A percentile compares a stretch with the other conserved stretches of the same genome.
phyloP scores from a whole-genome alignment of 2,329 filamentous ascomycete genomes.

The Penicillium paneum region DNA sequence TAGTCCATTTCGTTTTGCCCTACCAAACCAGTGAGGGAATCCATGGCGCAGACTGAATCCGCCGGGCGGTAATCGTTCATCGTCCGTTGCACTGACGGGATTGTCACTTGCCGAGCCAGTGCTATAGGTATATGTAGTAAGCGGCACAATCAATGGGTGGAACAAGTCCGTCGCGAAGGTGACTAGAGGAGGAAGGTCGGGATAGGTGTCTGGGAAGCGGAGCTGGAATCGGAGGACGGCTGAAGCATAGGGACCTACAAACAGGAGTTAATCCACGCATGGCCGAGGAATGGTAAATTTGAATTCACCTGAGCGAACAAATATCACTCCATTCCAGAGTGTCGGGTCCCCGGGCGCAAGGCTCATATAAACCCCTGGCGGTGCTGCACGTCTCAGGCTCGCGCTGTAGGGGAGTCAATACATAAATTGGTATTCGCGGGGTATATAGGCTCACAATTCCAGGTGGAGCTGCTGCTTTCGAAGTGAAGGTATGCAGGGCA shows the following conservation, averaged over 20 bases:
- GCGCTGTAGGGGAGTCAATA: slow-evolving; percentile 52
- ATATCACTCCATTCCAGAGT: slow-evolving; percentile 87
- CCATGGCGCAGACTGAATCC: slow-evolving; percentile 88
- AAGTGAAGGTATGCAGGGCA: slow-evolving; percentile 51
- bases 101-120: slow-evolving; percentile 71
- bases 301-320: slow-evolving; percentile 74
- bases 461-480: slow-evolving; percentile 73
- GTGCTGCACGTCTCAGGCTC: slow-evolving; percentile 76
- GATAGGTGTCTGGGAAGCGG: slow-evolving; percentile 78
- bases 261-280: neutral
- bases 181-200: slow-evolving; percentile 73
- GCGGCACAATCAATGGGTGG: slow-evolving; percentile 84
- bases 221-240: slow-evolving; percentile 88
- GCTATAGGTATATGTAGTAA: slow-evolving; percentile 92
- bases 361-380: slow-evolving; percentile 81
- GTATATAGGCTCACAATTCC: slow-evolving; percentile 66
- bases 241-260: slow-evolving; percentile 77
- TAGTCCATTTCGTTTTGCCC: slow-evolving; percentile 47
- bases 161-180: slow-evolving; percentile 92
- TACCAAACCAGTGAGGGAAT: slow-evolving; percentile 85
- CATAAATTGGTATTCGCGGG: neutral
- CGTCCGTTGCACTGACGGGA: slow-evolving; percentile 77
- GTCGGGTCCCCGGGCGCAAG: slow-evolving; percentile 76
- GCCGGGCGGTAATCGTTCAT: slow-evolving; percentile 78
- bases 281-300: neutral